A percentile compares a stretch with the other conserved stretches of the same genome.
phyloP scores from a whole-genome alignment of 345 rosid species.

The Jatropha curcas region DNA sequence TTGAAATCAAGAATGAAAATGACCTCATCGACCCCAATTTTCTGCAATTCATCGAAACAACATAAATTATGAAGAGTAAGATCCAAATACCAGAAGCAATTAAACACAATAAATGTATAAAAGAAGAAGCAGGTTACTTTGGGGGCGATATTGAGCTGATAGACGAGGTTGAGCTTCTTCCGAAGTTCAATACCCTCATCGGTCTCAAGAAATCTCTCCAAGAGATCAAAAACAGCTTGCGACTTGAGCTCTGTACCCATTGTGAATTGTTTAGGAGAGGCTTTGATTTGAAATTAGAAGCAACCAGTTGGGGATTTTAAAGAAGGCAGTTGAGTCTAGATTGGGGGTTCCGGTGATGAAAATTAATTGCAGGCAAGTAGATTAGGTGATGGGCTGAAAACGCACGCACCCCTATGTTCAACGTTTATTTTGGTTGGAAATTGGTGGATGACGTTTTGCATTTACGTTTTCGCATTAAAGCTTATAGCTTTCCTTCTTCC shows the following conservation, averaged over 20 bases:
- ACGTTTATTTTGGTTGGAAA: neutral
- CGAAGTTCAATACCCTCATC: slow-evolving; percentile 65
- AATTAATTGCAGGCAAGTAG: neutral
- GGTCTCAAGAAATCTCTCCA: slow-evolving; percentile 66
- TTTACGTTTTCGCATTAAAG: too few relatives aligned
- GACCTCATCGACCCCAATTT: slow-evolving; percentile 88
- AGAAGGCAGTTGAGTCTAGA: neutral
- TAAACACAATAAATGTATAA: neutral
- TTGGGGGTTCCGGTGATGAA: neutral
- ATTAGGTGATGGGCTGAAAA: neutral
- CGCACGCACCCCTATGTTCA: neutral
- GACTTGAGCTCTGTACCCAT: slow-evolving; percentile 80
- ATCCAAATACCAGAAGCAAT: neutral
- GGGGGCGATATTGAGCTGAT: slow-evolving; percentile 92
- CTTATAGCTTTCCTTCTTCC: too few relatives aligned
- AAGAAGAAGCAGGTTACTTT: slow-evolving; percentile 39
- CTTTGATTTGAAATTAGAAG: neutral
- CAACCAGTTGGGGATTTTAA: neutral
- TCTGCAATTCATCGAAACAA: slow-evolving; percentile 37
- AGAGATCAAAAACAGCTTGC: slow-evolving; percentile 60
- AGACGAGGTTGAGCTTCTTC: slow-evolving; percentile 78
- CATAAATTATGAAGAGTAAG: neutral
- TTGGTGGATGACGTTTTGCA: too few relatives aligned
- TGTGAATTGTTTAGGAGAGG: neutral
- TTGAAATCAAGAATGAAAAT: slow-evolving; percentile 75